A percentile compares a stretch with the other conserved stretches of the same genome.
Evolutionary conservation across 352 stramenopile species (phyloP).

Genomic region (Phytophthora ramorum): DNA sequence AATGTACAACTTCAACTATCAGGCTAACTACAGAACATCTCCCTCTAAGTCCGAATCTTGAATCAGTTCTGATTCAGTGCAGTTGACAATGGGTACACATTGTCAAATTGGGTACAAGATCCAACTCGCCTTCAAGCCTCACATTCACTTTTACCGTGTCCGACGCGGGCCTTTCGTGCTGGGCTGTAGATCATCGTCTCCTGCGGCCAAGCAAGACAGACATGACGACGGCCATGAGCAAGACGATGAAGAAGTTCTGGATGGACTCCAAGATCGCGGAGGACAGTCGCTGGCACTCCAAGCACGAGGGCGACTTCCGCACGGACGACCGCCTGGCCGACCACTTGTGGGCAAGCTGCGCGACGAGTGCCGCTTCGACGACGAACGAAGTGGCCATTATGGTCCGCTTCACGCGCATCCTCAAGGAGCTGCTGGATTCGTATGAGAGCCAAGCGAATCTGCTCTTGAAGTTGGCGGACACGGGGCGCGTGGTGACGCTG

Average conservation of each 20-base stretch:
- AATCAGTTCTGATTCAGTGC: too few relatives aligned
- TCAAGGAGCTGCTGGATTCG: conserved; percentile 36
- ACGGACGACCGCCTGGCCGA: conserved; percentile 29
- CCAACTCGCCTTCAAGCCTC: background rate
- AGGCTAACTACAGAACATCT: background rate
- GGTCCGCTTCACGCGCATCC: conserved; percentile 32
- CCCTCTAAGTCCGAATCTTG: background rate
- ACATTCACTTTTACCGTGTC: background rate
- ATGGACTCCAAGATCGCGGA: conserved; percentile 41
- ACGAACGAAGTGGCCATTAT: conserved; percentile 33
- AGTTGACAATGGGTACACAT: background rate
- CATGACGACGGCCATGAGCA: conserved; percentile 25
- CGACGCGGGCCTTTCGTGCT: too few relatives aligned
- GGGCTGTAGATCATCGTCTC: background rate
- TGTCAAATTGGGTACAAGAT: conserved; percentile 7
- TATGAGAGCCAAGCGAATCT: conserved; percentile 42
- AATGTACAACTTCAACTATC: conserved; percentile 44
- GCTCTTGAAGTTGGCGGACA: conserved; percentile 43
- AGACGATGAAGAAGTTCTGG: conserved; percentile 40
- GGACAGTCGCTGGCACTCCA: conserved; percentile 38
- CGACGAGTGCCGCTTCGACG: conserved; percentile 17
- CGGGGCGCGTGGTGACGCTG: conserved; percentile 33
- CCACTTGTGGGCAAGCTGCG: conserved; percentile 32
- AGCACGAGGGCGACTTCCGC: conserved; percentile 24
- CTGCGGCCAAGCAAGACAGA: background rate